These are phyloP conservation scores for Pleurotus eryngii DNA, from an alignment of 768 basidiomycete species.

Conservation along the genomic window DNA sequence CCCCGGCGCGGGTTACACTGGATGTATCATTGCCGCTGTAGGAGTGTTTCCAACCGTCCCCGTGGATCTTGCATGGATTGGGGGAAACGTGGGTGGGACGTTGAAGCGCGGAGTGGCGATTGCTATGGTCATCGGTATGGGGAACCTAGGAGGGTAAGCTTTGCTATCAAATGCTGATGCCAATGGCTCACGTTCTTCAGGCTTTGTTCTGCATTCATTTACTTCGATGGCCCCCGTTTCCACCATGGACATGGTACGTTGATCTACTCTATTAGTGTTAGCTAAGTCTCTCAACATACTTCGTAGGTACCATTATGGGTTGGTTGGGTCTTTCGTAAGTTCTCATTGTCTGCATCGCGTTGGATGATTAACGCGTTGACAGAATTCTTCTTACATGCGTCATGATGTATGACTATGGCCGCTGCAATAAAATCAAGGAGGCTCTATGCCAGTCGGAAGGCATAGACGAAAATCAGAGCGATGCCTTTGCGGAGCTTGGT, in stretches of 20 bases:
- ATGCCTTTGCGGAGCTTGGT: conserved; percentile 46
- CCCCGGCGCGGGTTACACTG: conserved; percentile 40
- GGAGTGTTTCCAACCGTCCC: conserved; percentile 52
- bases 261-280: conserved; percentile 1
- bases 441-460: conserved; percentile 38
- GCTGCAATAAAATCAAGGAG: conserved; percentile 47
- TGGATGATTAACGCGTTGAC: not conserved
- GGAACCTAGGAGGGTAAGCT: conserved; percentile 47
- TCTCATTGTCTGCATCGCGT: not conserved
- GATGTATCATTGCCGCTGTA: conserved; percentile 44
- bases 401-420: conserved; percentile 45
- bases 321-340: not conserved
- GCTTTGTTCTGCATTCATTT: conserved; percentile 38
- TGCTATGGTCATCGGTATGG: conserved; percentile 51
- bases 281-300: conserved; percentile 14
- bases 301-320: conserved; percentile 19
- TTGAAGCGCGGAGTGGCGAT: conserved; percentile 47
- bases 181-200: conserved; percentile 19
- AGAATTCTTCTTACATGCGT: conserved; percentile 32
- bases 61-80: conserved; percentile 49
- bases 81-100: conserved; percentile 54
- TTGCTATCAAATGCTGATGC: not conserved
- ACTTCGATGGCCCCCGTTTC: conserved; percentile 32
- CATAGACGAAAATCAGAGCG: conserved; percentile 34
- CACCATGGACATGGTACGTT: conserved; percentile 33